Base-by-base conservation (phyloP, 2,329 filamentous ascomycete species). In the Epicoccum nigrum region DNA sequence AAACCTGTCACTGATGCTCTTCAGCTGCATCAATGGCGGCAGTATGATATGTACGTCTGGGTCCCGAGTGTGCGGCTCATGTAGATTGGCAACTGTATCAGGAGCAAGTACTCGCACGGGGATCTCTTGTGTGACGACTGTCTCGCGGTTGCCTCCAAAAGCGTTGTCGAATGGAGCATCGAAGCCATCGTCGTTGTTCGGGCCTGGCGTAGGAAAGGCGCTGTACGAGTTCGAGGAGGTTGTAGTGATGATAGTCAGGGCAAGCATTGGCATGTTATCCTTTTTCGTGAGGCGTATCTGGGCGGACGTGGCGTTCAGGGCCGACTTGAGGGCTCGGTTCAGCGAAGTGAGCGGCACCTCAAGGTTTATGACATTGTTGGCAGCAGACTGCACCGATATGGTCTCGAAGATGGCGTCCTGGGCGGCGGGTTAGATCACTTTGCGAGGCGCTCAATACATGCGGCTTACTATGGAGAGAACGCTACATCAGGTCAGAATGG, bases 1-100 rank as follows among this genome's bases (percentile, higher is more conserved):
- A 75, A 97, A 97, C 45, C 94, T 87, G 72, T 99, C 94, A 4
- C 91, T 96, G 56, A 99, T 94, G 57, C 88, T 88, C 70, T 97
- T 97, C 51, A 99, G 81, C 68, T 97, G 92, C 33, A 92, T 80
- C 4, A 99, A 78, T 4, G 90, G 87, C 0, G 94, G 94, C 3
- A 99, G 81, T 45, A 92, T 86, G 67, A 99, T 96, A 74, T 97
- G 89, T 2, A 97, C 92, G 66, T 97, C 94, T 31, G 93, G 91
- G 63, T 96, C 92, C 52, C 90, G 87, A 52, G 92, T 91, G 54
- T 87, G 86, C 12, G 94, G 94, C 76, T 99, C 93, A 77, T 96
- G 91, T 56, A 97, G 86, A n/a, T 86, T 89, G 66, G 94, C 89
- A n/a, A 97, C 91, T 0, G 85, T 88, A 44, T 88, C 85, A 2